Base-by-base conservation (phyloP, 495 filamentous ascomycete species). In the Cercophora newfieldiana region DNA sequence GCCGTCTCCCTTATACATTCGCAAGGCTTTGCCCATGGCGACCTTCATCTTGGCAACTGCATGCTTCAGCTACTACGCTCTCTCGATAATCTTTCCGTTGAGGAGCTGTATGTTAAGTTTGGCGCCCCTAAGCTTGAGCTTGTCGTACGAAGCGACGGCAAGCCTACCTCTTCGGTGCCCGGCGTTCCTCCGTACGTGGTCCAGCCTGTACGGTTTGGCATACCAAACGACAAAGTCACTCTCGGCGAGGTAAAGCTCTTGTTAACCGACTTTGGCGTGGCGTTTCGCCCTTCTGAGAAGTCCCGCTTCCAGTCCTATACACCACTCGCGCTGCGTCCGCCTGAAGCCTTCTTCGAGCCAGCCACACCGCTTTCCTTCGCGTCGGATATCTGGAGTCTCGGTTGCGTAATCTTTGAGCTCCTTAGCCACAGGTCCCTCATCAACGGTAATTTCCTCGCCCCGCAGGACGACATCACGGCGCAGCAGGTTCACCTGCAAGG, bases 301-400 rank as follows among this genome's bases (percentile, higher is more conserved):
- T 44, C 8, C 16, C 68, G 72, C 53, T 74, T 70, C 53, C 54
- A 71, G 21, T 78, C 73, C 54, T 72, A 67, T 57, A 75, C 73
- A 12, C 77, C 76, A 7, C 71, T 76, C 22, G 26, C 65, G 0
- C 70, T 71, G 33, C 71, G 73, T 0, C 71, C 77, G 10, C 75
- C 75, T 0, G 77, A 77, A 68, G 66, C 71, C 54, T 61, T 71
- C 8, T 78, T 78, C 63, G 69, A 77, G 65, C 63, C 73, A 26
- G 44, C 63, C 16, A 70, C 55, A 8, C 70, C 76, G 8, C 70
- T 77, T 0, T 75, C 75, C 19, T 79, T 71, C 37, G 16, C 71
- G 21, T 77, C 76, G 0, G 78, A 79, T 65, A 75, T 81, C n/a
- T 79, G 78, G 78, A 72, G 74, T 3, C 69, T 79, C 30, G 77